phyloP scores from a whole-genome alignment of 2,329 filamentous ascomycete genomes.

The Magnaporthiopsis rhizophila region DNA sequence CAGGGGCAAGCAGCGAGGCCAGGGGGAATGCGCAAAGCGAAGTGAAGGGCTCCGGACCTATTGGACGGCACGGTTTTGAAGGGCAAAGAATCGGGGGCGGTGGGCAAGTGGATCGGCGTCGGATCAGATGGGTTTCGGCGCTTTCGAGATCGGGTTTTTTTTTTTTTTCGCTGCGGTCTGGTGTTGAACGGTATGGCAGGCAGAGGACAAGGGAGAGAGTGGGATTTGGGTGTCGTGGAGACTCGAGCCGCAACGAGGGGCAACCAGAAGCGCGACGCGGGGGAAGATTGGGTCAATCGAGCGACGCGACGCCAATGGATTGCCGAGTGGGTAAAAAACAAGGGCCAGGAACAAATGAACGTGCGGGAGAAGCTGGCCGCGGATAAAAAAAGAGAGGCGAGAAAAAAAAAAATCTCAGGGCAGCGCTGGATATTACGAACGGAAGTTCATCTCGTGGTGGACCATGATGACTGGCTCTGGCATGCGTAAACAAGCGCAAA shows the following conservation, averaged over 20 bases:
- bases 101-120: background rate
- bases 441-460: background rate
- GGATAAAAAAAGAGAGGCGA: background rate
- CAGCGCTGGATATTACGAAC: background rate
- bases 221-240: background rate
- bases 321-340: background rate
- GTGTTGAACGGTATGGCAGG: background rate
- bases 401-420: background rate
- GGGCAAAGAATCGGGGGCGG: background rate
- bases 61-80: background rate
- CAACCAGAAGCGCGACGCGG: background rate
- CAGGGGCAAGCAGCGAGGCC: background rate
- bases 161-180: background rate
- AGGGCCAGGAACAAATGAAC: background rate
- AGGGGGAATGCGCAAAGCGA: background rate
- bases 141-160: background rate
- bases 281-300: background rate
- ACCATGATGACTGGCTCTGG: background rate
- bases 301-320: background rate
- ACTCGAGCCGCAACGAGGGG: background rate
- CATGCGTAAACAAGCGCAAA: background rate
- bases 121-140: background rate
- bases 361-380: constrained; percentile 6
- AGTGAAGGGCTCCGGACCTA: background rate
- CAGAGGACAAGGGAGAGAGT: background rate